Conservation (phyloP, 176 grass and related monocot genomes). For the Eragrostis nindensis region DNA sequence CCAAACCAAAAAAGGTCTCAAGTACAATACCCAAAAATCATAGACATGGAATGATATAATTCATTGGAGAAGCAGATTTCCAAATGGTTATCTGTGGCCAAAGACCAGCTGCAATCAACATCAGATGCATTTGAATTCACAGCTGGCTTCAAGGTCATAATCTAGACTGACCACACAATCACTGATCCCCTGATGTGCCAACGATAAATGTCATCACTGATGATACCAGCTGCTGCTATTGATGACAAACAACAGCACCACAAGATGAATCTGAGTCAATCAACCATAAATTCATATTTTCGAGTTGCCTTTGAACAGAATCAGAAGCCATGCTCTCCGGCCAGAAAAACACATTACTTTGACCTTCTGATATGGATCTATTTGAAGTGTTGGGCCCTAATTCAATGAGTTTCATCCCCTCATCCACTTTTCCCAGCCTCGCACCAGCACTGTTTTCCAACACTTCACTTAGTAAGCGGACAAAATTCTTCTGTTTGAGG, state of each 20-base stretch:
- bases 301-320: conserved; percentile 67
- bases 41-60: neutral
- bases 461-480: conserved; percentile 42
- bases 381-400: conserved; percentile 51
- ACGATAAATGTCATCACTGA: conserved; percentile 17
- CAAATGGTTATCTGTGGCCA: conserved; percentile 7
- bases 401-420: conserved; percentile 41
- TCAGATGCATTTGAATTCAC: neutral
- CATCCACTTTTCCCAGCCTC: conserved; percentile 58
- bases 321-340: conserved; percentile 32
- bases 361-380: conserved; percentile 28
- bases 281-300: conserved; percentile 70
- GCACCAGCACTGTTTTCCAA: conserved; percentile 45
- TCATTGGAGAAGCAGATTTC: neutral
- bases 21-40: conserved; percentile 14
- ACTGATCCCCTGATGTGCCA: neutral
- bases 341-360: conserved; percentile 71
- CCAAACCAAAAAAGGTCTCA: conserved; percentile 4
- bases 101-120: conserved; percentile 12
- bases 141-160: conserved; percentile 13
- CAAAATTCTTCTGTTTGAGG: conserved; percentile 45
- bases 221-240: conserved; percentile 37
- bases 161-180: conserved; percentile 12
- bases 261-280: conserved; percentile 87
- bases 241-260: conserved; percentile 73